Base-by-base conservation (phyloP, 2,329 filamentous ascomycete genomes). In the Cadophora sp. region DNA sequence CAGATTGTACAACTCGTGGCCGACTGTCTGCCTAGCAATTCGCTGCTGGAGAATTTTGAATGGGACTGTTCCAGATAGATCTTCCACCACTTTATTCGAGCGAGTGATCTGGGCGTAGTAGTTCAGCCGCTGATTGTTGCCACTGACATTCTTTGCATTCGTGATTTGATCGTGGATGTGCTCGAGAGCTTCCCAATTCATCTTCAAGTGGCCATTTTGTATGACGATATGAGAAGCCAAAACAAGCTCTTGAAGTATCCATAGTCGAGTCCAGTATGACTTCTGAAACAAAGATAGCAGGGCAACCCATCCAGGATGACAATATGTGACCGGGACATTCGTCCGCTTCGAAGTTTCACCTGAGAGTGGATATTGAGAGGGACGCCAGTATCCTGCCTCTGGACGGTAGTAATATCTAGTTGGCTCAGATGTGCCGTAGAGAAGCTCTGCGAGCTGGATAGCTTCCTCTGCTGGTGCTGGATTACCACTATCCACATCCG, bases 161-260 rank as follows among this genome's bases (percentile, higher is more conserved):
- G n/a, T 40, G 16, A 40, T 27, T 6, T 61, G 59, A n/a, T 61
- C 34, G 9, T 34, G 26, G 8, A 34, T 24, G 8, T 22, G 22
- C 24, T 62, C 43, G 2, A 62, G 43, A 22, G 22, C 4, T 19
- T 22, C 26, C 43, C 27, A 27, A 1, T 22, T 24, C 11, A 63
- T 12, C 7, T 51, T 16, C 29, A 53, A 9, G 14, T 19, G 19
- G 8, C 51, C 61, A 11, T 22, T 51, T n/a, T 40, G 46, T 1
- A 63, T 6, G 2, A 6, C 3, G 19, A 62, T 51, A 5, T n/a
- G 9, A 6, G 43, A 14, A 24, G 60, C 40, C 6, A 62, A 27
- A 19, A 62, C 26, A 24, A 62, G 43, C 31, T 62, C 60, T 37
- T 51, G 60, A 24, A 51, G 11, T 7, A 62, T 62, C 60, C 43